Evolutionary conservation across 805 yeast species (phyloP).

Genomic region (Metschnikowia koreensis): DNA sequence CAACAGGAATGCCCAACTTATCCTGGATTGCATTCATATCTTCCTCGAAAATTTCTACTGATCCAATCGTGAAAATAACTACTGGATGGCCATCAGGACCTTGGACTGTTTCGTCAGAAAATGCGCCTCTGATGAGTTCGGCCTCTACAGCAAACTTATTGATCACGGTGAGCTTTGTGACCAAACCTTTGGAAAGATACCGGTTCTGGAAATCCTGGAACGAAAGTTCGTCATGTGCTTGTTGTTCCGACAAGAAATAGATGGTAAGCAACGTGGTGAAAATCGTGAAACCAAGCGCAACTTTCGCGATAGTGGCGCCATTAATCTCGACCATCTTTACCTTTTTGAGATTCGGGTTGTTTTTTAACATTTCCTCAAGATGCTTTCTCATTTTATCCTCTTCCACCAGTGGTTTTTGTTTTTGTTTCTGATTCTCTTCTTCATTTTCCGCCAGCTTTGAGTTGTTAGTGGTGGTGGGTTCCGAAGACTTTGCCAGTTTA

Average conservation of each 20-base stretch:
- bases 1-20: constrained; percentile 60
- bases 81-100: constrained; percentile 38
- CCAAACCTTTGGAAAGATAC: constrained; percentile 74
- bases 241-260: constrained; percentile 14
- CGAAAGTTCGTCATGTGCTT: constrained; percentile 36
- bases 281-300: constrained; percentile 16
- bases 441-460: constrained; percentile 6
- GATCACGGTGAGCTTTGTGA: constrained; percentile 67
- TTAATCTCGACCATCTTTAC: constrained; percentile 30
- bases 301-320: constrained; percentile 11
- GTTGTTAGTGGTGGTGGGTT: constrained; percentile 6
- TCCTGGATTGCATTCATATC: constrained; percentile 75
- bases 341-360: constrained; percentile 30
- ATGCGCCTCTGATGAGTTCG: constrained; percentile 49
- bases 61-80: constrained; percentile 81
- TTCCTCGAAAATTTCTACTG: constrained; percentile 81
- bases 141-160: constrained; percentile 74
- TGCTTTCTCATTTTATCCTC: constrained; percentile 37
- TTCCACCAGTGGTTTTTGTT: constrained; percentile 17
- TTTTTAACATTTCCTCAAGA: constrained; percentile 29
- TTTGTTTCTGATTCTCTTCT: constrained; percentile 2
- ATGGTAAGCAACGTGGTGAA: constrained; percentile 19
- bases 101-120: constrained; percentile 42
- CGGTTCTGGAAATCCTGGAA: constrained; percentile 85
- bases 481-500: constrained; percentile 16